Percentiles rank a stretch among this genome's conserved stretches.
Conservation (phyloP, 257 asterid species). For the Ilex aquifolium region DNA sequence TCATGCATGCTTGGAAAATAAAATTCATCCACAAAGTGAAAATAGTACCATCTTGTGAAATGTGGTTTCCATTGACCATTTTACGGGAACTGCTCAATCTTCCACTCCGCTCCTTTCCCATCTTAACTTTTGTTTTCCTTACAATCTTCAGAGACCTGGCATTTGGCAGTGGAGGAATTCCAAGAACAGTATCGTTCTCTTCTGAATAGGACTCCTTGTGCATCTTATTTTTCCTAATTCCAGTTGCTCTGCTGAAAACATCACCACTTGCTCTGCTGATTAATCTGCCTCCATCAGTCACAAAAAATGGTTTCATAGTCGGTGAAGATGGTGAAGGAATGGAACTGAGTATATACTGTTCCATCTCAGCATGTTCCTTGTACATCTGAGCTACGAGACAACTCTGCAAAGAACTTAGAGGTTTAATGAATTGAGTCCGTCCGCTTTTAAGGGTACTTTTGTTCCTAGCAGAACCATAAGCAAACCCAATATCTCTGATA, state of each 20-base stretch:
- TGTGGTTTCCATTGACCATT: slow-evolving; percentile 22
- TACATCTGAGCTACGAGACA: slow-evolving; percentile 82
- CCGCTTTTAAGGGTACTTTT: slow-evolving; percentile 49
- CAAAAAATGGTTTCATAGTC: slow-evolving; percentile 42
- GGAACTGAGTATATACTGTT: slow-evolving; percentile 33
- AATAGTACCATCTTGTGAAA: slow-evolving; percentile 35
- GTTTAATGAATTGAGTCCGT: slow-evolving; percentile 35
- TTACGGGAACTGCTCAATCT: slow-evolving; percentile 13
- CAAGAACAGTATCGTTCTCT: slow-evolving; percentile 20
- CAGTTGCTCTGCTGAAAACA: slow-evolving; percentile 20
- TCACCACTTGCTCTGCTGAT: slow-evolving; percentile 30
- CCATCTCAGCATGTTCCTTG: slow-evolving; percentile 37
- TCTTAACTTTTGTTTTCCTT: slow-evolving; percentile 25
- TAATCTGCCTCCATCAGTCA: slow-evolving; percentile 52
- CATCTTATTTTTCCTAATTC: slow-evolving; percentile 16
- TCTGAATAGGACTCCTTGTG: slow-evolving; percentile 13
- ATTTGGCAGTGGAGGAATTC: slow-evolving; percentile 57
- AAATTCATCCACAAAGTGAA: not conserved
- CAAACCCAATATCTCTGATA: slow-evolving; percentile 32
- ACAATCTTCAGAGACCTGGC: slow-evolving; percentile 21
- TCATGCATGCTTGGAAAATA: not conserved
- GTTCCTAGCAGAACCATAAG: slow-evolving; percentile 38
- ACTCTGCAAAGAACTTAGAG: slow-evolving; percentile 67
- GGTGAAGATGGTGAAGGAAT: slow-evolving; percentile 28
- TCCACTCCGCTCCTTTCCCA: slow-evolving; percentile 19